Conservation (phyloP, 768 basidiomycete species). For the Leccinellum albellum region DNA sequence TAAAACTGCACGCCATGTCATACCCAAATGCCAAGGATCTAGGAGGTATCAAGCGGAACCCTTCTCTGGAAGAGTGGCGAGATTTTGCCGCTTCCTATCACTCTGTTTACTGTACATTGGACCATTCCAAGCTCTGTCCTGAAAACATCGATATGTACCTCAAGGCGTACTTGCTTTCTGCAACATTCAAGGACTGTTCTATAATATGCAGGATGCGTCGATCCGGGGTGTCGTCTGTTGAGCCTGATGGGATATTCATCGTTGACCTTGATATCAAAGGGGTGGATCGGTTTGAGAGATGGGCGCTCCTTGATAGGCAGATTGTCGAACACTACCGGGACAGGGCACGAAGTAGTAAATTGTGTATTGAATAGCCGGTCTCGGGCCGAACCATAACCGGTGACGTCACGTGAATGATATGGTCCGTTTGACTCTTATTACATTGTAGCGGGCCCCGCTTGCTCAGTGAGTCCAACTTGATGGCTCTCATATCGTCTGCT, state of each 20-base stretch:
- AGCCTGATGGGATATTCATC: slow-evolving; percentile 47
- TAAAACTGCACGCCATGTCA: slow-evolving; percentile 34
- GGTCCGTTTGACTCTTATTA: too few relatives aligned
- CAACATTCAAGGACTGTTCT: slow-evolving; percentile 97
- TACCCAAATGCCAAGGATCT: slow-evolving; percentile 12
- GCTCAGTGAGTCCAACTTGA: neutral
- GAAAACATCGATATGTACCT: slow-evolving; percentile 57
- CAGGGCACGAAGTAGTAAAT: slow-evolving; percentile 5
- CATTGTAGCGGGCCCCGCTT: neutral
- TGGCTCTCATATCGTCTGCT: slow-evolving; percentile 12
- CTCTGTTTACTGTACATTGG: slow-evolving; percentile 28
- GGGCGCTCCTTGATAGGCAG: slow-evolving; percentile 68
- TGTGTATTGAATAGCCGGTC: slow-evolving; percentile 23
- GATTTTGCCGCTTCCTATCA: slow-evolving; percentile 56
- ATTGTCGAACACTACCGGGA: slow-evolving; percentile 50
- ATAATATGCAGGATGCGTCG: slow-evolving; percentile 43
- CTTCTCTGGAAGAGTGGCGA: slow-evolving; percentile 62
- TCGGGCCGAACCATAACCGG: too few relatives aligned
- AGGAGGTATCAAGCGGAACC: slow-evolving; percentile 41
- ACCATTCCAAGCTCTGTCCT: slow-evolving; percentile 38
- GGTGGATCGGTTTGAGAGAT: slow-evolving; percentile 57
- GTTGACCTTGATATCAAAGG: slow-evolving; percentile 89
- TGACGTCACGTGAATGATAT: too few relatives aligned
- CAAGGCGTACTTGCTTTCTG: slow-evolving; percentile 79
- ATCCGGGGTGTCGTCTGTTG: slow-evolving; percentile 27